These are phyloP conservation scores for Leccinum pellstonianum DNA, from an alignment of 768 basidiomycete genomes.

Conservation along the genomic window DNA sequence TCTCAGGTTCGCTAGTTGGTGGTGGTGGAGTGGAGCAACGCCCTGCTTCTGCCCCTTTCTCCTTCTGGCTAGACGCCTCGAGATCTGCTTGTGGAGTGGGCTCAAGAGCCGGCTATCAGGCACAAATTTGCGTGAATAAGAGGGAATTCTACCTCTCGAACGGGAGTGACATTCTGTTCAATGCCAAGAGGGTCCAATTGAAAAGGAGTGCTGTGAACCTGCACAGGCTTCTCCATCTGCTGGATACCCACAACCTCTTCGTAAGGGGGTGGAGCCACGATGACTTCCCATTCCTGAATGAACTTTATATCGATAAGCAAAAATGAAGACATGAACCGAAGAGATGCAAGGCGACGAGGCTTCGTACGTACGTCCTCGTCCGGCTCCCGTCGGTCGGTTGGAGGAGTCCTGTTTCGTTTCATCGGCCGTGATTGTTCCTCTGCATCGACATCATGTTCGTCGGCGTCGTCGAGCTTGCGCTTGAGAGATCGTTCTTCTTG, in stretches of 20 bases:
- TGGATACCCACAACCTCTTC: constrained; percentile 18
- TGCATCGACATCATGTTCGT: constrained; percentile 28
- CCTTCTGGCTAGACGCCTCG: constrained; percentile 1
- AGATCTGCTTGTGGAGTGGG: constrained; percentile 2
- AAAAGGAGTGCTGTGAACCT: constrained; percentile 9
- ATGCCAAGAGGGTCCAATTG: constrained; percentile 1
- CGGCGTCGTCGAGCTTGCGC: constrained; percentile 31
- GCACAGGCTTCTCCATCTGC: constrained; percentile 11
- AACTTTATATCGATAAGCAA: constrained; percentile 24
- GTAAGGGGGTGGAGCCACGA: constrained; percentile 32
- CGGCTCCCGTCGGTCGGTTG: constrained; percentile 28
- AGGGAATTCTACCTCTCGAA: constrained; percentile 16
- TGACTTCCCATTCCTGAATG: constrained; percentile 33
- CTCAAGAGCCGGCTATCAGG: constrained; percentile 17
- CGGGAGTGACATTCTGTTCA: constrained; percentile 6
- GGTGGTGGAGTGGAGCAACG: constrained; percentile 12
- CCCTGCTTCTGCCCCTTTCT: constrained; percentile 12
- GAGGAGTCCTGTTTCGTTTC: constrained; percentile 44
- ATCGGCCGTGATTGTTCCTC: constrained; percentile 29
- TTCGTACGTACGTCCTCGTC: constrained; percentile 29
- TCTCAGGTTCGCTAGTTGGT: constrained; percentile 11
- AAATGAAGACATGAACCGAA: constrained; percentile 7
- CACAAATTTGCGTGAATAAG: neutral
- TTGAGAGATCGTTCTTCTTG: constrained; percentile 33
- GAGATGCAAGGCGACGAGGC: neutral